Percentiles rank a stretch among this genome's conserved stretches.
Conservation (phyloP, 768 basidiomycete genomes). For the Termitomyces sp. region DNA sequence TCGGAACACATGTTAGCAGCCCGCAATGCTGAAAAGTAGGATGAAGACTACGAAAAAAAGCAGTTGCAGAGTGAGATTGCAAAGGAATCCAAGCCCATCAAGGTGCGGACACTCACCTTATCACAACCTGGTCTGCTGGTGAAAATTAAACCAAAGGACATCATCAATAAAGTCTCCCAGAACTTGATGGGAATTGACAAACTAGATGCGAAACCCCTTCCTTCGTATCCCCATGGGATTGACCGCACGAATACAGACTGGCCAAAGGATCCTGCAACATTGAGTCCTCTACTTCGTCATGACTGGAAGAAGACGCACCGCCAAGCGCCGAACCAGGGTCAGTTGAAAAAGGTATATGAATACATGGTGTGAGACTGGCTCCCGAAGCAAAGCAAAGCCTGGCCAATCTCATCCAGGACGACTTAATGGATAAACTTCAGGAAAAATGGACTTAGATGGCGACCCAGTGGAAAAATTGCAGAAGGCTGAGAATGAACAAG, state of each 20-base stretch:
- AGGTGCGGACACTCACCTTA: neutral
- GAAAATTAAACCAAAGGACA: too few species aligned
- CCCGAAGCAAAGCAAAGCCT: too few species aligned
- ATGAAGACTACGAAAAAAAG: neutral
- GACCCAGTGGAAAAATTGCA: too few species aligned
- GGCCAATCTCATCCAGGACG: too few species aligned
- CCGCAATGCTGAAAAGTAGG: neutral
- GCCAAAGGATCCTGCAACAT: neutral
- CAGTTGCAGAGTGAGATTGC: neutral
- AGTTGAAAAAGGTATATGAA: too few species aligned
- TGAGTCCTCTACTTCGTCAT: neutral
- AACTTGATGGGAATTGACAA: neutral
- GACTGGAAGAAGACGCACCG: neutral
- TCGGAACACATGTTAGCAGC: neutral
- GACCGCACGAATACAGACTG: neutral
- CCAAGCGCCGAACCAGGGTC: neutral
- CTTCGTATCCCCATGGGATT: neutral
- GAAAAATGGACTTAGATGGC: too few species aligned
- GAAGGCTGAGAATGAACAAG: too few species aligned
- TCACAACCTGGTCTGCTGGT: neutral
- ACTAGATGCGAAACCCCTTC: neutral
- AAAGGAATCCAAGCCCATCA: neutral
- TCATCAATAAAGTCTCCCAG: neutral
- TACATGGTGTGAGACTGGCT: too few species aligned
- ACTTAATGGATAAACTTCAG: too few species aligned